These are phyloP conservation scores for Sclerotinia nivalis DNA, from an alignment of 2,329 filamentous ascomycete genomes.

Conservation along the genomic window DNA sequence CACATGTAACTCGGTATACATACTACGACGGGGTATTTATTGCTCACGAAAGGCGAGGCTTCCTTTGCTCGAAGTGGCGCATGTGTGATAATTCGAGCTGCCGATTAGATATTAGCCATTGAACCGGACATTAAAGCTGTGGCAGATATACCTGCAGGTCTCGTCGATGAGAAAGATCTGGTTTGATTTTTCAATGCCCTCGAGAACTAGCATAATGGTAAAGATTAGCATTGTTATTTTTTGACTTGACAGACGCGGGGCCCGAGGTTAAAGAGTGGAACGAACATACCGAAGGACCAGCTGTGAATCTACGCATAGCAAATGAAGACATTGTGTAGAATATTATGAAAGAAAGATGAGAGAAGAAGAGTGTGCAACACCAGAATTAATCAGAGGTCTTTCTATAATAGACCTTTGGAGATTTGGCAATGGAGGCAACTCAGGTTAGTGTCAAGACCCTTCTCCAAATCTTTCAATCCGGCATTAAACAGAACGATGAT, in stretches of 20 bases:
- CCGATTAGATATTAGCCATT: slow-evolving; percentile 29
- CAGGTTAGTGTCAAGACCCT: slow-evolving; percentile 10
- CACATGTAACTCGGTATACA: slow-evolving; percentile 35
- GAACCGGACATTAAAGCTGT: neutral
- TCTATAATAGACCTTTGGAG: slow-evolving; percentile 8
- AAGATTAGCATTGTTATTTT: slow-evolving; percentile 32
- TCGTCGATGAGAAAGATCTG: slow-evolving; percentile 84
- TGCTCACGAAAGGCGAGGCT: slow-evolving; percentile 80
- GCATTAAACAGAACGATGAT: slow-evolving; percentile 22
- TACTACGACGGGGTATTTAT: slow-evolving; percentile 91
- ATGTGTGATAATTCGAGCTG: slow-evolving; percentile 84
- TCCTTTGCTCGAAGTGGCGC: slow-evolving; percentile 89
- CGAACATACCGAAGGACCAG: slow-evolving; percentile 58
- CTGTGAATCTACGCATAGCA: slow-evolving; percentile 61
- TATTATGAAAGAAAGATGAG: slow-evolving; percentile 24
- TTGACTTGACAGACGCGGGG: slow-evolving; percentile 4
- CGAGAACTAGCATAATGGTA: slow-evolving; percentile 37
- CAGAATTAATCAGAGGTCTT: slow-evolving; percentile 10
- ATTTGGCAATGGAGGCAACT: slow-evolving; percentile 20
- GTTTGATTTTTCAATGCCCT: slow-evolving; percentile 57
- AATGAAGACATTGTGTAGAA: slow-evolving; percentile 60
- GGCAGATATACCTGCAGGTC: slow-evolving; percentile 65
- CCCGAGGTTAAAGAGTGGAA: slow-evolving; percentile 35
- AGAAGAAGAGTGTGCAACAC: slow-evolving; percentile 26
- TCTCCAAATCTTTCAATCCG: slow-evolving; percentile 15